Base-by-base conservation (phyloP, 345 rosid genomes). In the Citrus glauca region DNA sequence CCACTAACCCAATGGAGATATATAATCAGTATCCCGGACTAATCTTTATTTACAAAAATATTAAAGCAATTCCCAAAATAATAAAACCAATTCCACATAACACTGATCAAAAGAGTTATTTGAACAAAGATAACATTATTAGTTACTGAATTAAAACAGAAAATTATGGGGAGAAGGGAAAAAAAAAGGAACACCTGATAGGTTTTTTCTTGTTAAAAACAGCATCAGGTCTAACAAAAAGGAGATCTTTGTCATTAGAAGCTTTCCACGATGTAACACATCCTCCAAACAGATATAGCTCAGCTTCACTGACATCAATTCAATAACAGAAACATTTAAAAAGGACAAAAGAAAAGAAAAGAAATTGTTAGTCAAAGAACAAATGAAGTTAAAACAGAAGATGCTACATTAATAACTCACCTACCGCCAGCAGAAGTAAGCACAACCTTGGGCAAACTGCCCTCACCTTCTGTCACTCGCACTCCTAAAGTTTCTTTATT, bases 191-290 rank as follows among this genome's bases (percentile, higher is more conserved):
- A 33, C 66, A 94, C 98, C 98, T 91, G 81, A 93, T 91, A 17
- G 98, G 98, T 53, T 91, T 95, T 74, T 87, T 88, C 93, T 91
- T 93, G 84, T 93, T 87, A 80, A 95, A 95, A 45, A 95, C 97
- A 69, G 99, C 98, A 87, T 95, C 99, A 24, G 99, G 99, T 65
- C 99, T 78, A 61, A 95, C 97, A 75, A 93, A 95, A 70, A 93
- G 92, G 30, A 95, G 91, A 86, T 95, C 96, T 78, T 87, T 91
- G 4, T 94, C 98, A 75, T 79, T 82, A 16, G 93, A 76, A 69
- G 83, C 79, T 85, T 92, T 95, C 99, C 99, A 95, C 57, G 98
- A 95, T 56, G 98, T 91, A 68, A 95, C 42, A 79, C 98, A 93
- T 42, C 94, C 98, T 72, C 99, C 99, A 81, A 86, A 95, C 19